Conservation (phyloP, 2,329 filamentous ascomycete species). For the Epicoccum nigrum region DNA sequence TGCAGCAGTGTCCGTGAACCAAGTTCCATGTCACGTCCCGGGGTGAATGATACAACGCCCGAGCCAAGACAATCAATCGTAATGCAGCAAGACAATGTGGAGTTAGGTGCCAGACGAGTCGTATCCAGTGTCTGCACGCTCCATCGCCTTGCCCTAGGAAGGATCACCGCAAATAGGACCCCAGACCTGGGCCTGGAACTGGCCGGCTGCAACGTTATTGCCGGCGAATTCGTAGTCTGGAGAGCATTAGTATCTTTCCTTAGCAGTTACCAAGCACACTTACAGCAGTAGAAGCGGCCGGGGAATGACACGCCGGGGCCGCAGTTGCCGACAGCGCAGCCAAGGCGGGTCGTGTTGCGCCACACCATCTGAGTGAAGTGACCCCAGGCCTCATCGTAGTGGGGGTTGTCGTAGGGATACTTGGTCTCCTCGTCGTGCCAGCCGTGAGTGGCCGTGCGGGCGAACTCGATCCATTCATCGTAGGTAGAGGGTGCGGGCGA, state of each 20-base stretch:
- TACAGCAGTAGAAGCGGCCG: conserved; percentile 47
- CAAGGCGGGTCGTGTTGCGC: conserved; percentile 44
- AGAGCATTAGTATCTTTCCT: background rate
- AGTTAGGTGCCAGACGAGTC: conserved; percentile 24
- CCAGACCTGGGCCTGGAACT: conserved; percentile 43
- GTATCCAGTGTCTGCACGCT: conserved; percentile 24
- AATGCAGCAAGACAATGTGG: too few species aligned
- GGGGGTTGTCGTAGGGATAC: conserved; percentile 43
- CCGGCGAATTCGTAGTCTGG: conserved; percentile 44
- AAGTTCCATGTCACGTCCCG: too few species aligned
- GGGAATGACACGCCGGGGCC: conserved; percentile 27
- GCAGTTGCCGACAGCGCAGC: conserved; percentile 44
- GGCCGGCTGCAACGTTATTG: conserved; percentile 40
- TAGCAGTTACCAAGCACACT: conserved; percentile 10
- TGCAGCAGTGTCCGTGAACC: too few species aligned
- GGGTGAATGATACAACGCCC: background rate
- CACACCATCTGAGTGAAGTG: conserved; percentile 51
- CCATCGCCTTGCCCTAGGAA: conserved; percentile 18
- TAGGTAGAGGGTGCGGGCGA: conserved; percentile 29
- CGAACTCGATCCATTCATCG: conserved; percentile 39
- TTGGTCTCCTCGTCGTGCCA: conserved; percentile 47
- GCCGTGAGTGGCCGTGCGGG: conserved; percentile 38
- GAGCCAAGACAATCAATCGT: too few species aligned
- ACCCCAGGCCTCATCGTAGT: conserved; percentile 37
- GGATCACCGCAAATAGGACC: conserved; percentile 38